A percentile compares a stretch with the other conserved stretches of the same genome.
phyloP scores from a whole-genome alignment of 371 early-diverging fungal species.

The Saksenaea oblongispora region DNA sequence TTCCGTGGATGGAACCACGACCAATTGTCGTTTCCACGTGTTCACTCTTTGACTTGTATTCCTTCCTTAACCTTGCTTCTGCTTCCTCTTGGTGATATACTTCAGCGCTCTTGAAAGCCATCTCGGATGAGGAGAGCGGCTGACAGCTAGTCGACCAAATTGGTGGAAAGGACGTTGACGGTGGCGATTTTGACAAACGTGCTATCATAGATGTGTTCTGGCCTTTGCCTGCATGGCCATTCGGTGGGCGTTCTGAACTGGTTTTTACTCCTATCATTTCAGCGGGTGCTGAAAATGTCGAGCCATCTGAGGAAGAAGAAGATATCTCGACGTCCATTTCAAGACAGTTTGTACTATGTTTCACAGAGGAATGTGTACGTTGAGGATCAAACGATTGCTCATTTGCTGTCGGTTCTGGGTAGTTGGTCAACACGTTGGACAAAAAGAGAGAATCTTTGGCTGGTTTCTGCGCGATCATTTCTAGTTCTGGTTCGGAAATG shows the following conservation, averaged over 20 bases:
- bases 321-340: background rate
- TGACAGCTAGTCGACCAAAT: background rate
- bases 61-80: background rate
- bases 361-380: background rate
- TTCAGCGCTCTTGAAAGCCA: background rate
- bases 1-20: background rate
- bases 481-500: conserved; percentile 10
- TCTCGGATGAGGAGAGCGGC: background rate
- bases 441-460: background rate
- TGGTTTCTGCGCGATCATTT: conserved; percentile 11
- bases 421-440: background rate
- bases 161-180: background rate
- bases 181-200: background rate
- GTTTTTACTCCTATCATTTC: background rate
- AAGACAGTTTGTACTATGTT: background rate
- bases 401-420: background rate
- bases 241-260: background rate
- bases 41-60: background rate
- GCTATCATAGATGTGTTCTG: background rate
- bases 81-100: background rate
- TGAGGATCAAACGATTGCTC: background rate
- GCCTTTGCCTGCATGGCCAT: background rate
- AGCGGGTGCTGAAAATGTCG: background rate
- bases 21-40: background rate
- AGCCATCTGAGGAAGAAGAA: background rate